Evolutionary conservation across 2,329 filamentous ascomycete species (phyloP), one percentile per base, ranked within the genome.

Genomic region (Ascochyta rabiei): DNA sequence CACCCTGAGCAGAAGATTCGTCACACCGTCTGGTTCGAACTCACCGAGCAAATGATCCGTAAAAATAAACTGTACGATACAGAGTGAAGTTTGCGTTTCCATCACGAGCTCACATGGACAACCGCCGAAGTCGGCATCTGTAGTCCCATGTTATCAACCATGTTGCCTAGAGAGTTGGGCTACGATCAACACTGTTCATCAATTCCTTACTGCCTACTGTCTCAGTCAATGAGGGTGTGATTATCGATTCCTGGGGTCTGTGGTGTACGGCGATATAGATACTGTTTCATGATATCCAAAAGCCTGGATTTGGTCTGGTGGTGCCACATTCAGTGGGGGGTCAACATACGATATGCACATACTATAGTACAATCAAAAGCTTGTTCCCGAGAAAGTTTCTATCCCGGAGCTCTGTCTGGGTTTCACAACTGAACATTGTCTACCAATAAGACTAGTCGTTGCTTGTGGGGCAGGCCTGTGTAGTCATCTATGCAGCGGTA

Each of bases 1-100:
- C 44, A 43, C n/a, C 21, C 47, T 33, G 55, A 57, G 16, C 57
- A 62, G n/a, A 79, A 79, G 64, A 68, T 77, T 43, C 60, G 70
- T 16, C 41, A 57, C 4, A 31, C 40, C 12, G 63, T 77, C 3
- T 75, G 70, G 62, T 31, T 56, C 6, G 62, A 71, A 5, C 60
- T 79, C 6, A 60, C 71, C 24, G 63, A 73, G 30, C 41, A 48
- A 12, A 77, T 78, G 74, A 63, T 59, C 30, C 67, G 76, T 33
- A 70, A 70, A 56, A 67, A 68, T 53, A 77, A 71, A 61, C 56
- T 77, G 2, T 78, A 76, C 34, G 58, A 61, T 26, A 56, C 56
- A 23, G 46, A 60, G 9, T 60, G 30, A 46, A 16, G 18, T 15
- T 40, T 6, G 3, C 6, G 15, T 15, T 34, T n/a, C 10, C 7